These are phyloP conservation scores for Polyporus tsugae DNA, from an alignment of 1,284 basidiomycete species.

Conservation along the genomic window DNA sequence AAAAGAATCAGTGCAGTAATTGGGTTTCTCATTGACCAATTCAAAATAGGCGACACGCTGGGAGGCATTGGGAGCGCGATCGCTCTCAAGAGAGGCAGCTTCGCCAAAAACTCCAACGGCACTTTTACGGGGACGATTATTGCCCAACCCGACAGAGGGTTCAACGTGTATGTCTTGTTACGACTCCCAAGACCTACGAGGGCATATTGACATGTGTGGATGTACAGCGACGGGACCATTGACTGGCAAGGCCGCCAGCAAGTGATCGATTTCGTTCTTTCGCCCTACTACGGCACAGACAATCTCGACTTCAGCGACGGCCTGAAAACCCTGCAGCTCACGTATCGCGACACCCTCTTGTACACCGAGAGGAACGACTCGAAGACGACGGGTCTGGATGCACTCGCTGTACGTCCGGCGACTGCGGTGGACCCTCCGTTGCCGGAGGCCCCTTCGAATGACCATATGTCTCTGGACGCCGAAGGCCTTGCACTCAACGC, in stretches of 20 bases:
- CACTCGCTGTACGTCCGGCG: conserved; percentile 53
- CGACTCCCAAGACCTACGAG: too few relatives aligned
- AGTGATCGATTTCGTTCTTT: conserved; percentile 64
- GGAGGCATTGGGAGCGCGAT: conserved; percentile 50
- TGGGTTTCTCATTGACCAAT: not conserved
- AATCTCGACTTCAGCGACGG: conserved; percentile 59
- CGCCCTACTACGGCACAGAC: conserved; percentile 59
- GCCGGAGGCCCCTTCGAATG: conserved; percentile 54
- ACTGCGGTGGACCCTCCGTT: conserved; percentile 46
- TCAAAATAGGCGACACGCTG: conserved; percentile 44
- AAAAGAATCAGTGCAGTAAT: too few relatives aligned
- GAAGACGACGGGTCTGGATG: conserved; percentile 71
- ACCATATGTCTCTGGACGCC: conserved; percentile 63
- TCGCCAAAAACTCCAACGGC: conserved; percentile 37
- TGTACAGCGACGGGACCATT: conserved; percentile 54
- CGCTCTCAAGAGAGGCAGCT: conserved; percentile 43
- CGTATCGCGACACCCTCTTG: conserved; percentile 61
- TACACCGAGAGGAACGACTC: conserved; percentile 59
- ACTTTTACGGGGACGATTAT: conserved; percentile 52
- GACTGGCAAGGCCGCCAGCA: conserved; percentile 70
- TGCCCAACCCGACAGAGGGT: conserved; percentile 58
- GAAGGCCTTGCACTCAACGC: conserved; percentile 67
- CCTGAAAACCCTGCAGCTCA: conserved; percentile 60
- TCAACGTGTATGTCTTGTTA: conserved; percentile 45
- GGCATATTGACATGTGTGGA: not conserved